Conservation (phyloP, 2,329 filamentous ascomycete species). For the Fusarium humuli region DNA sequence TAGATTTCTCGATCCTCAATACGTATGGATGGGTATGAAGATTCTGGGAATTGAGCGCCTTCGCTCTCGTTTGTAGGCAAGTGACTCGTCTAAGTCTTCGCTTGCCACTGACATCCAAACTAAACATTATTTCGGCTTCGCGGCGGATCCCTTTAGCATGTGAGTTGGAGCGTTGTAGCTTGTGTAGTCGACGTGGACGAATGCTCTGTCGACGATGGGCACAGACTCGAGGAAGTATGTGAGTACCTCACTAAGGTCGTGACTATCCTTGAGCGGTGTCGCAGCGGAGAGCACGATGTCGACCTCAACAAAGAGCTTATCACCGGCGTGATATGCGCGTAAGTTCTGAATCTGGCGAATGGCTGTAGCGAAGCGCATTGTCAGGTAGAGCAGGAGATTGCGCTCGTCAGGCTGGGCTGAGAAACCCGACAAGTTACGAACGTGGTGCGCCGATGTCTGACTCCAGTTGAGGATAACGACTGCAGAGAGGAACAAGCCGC, state of each 20-base stretch:
- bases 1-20: not conserved
- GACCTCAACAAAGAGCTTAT: conserved; percentile 84
- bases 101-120: not conserved
- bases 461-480: conserved; percentile 87
- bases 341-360: conserved; percentile 88
- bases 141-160: conserved; percentile 55
- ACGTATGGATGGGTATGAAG: not conserved
- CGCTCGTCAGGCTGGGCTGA: conserved; percentile 83
- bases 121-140: conserved; percentile 40
- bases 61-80: not conserved
- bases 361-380: conserved; percentile 91
- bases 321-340: conserved; percentile 85
- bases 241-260: conserved; percentile 81
- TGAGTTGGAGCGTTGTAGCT: conserved; percentile 72
- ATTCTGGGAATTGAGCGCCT: not conserved
- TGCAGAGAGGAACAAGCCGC: conserved; percentile 80
- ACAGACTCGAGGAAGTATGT: conserved; percentile 89
- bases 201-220: conserved; percentile 79
- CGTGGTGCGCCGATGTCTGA: conserved; percentile 78
- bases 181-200: conserved; percentile 75
- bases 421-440: conserved; percentile 83
- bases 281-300: conserved; percentile 85
- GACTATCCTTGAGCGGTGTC: conserved; percentile 80
- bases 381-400: conserved; percentile 88
- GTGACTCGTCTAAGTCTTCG: not conserved